Evolutionary conservation across 371 early-diverging fungal genomes (phyloP), one percentile per base, ranked within the genome.

Genomic region (Blakeslea trispora): DNA sequence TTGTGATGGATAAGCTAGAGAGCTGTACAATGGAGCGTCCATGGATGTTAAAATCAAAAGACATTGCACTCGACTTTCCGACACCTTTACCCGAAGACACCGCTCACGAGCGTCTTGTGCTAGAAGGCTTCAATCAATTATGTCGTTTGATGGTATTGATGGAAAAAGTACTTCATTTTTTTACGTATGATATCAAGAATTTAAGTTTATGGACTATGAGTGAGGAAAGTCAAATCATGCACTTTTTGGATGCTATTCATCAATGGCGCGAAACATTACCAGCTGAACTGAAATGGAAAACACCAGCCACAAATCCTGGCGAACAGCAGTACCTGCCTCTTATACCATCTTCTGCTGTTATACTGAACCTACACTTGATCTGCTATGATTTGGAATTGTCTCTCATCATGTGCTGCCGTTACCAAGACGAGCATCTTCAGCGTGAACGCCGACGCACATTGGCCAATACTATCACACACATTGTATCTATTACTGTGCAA

Each of bases 21-120:
- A 80, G 80, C 34, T 68, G 71, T 40, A 62, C 62, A 24, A 65
- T 63, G 53, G 73, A 73, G 35, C 63, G 77, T 15, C 80, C 80
- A 0, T 69, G 68, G 68, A 75, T 75, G 72, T 31, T 79, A 1
- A 61, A 63, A 44, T 58, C 70, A 18, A 61, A 64, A 39, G 77
- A 74, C 45, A 68, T 76, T 46, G 55, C 66, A 2, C 28, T 76
- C 7, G 71, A 70, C 32, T 64, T 76, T 19, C 80, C 80, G 0
- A 59, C 61, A 11, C 63, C 71, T 11, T 51, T 72, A 14, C 80
- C 77, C 5, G 77, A 72, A 49, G 80, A 79, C 54, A 61, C 71
- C 21, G 50, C 35, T 11, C 61, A 64, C 22, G 80, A 79, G 45
- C 61, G 72, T 0, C 23, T 60, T 15, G 59, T 70, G 0, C 21